phyloP scores from a whole-genome alignment of 495 filamentous ascomycete genomes.

The Recurvomyces mirabilis region DNA sequence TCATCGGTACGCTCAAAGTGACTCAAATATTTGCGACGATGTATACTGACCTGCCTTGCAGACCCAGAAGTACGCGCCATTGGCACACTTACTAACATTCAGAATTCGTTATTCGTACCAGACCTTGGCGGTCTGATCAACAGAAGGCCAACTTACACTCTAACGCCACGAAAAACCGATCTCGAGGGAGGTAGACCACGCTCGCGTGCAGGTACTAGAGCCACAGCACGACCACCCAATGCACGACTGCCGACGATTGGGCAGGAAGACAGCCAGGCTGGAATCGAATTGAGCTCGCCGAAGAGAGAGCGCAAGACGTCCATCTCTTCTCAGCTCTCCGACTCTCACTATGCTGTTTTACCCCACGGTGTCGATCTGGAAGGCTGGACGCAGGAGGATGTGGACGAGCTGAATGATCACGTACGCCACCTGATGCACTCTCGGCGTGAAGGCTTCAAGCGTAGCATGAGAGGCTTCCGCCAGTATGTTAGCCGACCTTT shows the following conservation, averaged over 20 bases:
- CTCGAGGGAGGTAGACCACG: not conserved
- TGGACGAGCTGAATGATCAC: slow-evolving; percentile 63
- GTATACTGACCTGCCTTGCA: slow-evolving; percentile 10
- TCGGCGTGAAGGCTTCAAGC: slow-evolving; percentile 60
- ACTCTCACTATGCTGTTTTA: slow-evolving; percentile 42
- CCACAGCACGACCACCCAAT: not conserved
- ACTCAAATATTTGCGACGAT: no score
- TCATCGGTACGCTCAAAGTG: slow-evolving; percentile 17
- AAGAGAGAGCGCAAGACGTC: slow-evolving; percentile 1
- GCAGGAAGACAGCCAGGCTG: not conserved
- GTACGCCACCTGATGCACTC: slow-evolving; percentile 77
- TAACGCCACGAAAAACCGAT: slow-evolving; percentile 41
- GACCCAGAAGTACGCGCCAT: slow-evolving; percentile 23
- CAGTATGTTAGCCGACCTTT: slow-evolving; percentile 63
- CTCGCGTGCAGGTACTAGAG: not conserved
- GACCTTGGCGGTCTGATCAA: slow-evolving; percentile 39
- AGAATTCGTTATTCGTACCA: slow-evolving; percentile 25
- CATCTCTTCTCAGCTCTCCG: slow-evolving; percentile 15
- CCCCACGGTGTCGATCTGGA: slow-evolving; percentile 54
- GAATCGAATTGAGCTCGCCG: slow-evolving; percentile 13
- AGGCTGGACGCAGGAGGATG: slow-evolving; percentile 59
- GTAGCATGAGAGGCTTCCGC: slow-evolving; percentile 60
- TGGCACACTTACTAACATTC: slow-evolving; percentile 23
- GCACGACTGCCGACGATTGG: not conserved
- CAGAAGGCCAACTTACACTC: slow-evolving; percentile 58